These are phyloP conservation scores for Talaromyces sp. DNA, from an alignment of 2,329 filamentous ascomycete genomes.

Conservation along the genomic window DNA sequence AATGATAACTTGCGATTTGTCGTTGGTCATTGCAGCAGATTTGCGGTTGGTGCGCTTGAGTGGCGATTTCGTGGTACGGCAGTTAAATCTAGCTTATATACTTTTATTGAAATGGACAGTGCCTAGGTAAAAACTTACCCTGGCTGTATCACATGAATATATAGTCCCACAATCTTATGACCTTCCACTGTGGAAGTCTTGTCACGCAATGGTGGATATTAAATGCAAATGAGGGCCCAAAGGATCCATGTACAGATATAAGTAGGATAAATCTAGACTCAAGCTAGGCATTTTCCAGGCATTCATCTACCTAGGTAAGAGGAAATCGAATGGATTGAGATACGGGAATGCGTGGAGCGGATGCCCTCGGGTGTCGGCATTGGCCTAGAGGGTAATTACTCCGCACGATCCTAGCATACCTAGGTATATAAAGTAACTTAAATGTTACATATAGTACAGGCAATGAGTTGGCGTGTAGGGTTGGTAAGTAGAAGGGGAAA, in stretches of 20 bases:
- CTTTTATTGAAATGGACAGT: not conserved
- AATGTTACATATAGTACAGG: not conserved
- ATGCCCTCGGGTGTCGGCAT: not conserved
- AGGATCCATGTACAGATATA: not conserved
- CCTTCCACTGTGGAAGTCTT: too few species aligned
- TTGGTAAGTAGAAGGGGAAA: not conserved
- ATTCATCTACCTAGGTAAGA: too few species aligned
- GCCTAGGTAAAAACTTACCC: not conserved
- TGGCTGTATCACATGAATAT: not conserved
- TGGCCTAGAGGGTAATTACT: not conserved
- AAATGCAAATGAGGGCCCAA: not conserved
- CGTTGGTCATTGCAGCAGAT: not conserved
- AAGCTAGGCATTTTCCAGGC: not conserved
- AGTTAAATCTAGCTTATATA: not conserved
- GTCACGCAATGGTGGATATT: not conserved
- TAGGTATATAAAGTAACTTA: too few species aligned
- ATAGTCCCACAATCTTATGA: not conserved
- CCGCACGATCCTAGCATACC: not conserved
- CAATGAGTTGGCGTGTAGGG: not conserved
- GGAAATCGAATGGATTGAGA: too few species aligned
- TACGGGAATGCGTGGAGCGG: not conserved
- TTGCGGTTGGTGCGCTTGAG: too few species aligned
- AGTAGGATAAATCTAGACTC: not conserved
- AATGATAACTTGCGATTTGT: conserved; percentile 24
- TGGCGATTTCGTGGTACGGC: not conserved